Evolutionary conservation across 768 basidiomycete genomes (phyloP), one percentile per base, ranked within the genome.

Genomic region (Mycena vitilis): DNA sequence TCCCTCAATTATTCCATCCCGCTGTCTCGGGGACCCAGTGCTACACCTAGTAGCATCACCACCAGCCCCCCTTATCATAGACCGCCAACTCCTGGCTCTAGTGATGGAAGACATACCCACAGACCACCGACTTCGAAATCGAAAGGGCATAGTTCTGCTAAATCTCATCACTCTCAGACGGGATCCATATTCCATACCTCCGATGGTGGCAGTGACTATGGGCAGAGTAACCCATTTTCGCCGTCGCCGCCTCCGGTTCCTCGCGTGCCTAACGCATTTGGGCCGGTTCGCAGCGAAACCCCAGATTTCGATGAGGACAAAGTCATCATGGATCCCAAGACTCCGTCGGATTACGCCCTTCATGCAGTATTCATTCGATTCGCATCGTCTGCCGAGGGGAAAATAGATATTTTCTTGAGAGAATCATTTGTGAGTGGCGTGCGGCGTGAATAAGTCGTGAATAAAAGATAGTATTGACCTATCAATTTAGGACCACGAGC

Each of bases 351-450:
- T 73, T 96, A 92, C 73, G 95, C 95, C 2, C 81, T 96, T 15
- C 93, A 95, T 75, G 93, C 94, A 0, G 87, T 96, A 8, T 95
- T 96, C 76, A 93, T 94, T 48, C 90, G 92, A 4, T 96, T 96
- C 73, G 93, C 92, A 11, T 86, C 90, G 0, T 82, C 87, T 6
- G 93, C 94, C 2, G 95, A 97, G 78, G 82, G 81, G 36, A 95
- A 95, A 74, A 91, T 96, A n/a, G 88, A 91, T 13, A 77, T 80
- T 4, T 95, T 95, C 74, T 82, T 96, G 62, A 87, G 86, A 12
- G 86, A 90, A 66, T 84, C 86, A 48, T 77, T 91, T 72, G 94
- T 95, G 73, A 73, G 92, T 79, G 30, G 30, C 5, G 30, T 13
- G 4, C n/a, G 42, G 25, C 38, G 45, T 48, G 13, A 52, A 30